Evolutionary conservation across 192 early-diverging fungal genomes (phyloP), one percentile per base, ranked within the genome.

Genomic region (Podila minutissima): DNA sequence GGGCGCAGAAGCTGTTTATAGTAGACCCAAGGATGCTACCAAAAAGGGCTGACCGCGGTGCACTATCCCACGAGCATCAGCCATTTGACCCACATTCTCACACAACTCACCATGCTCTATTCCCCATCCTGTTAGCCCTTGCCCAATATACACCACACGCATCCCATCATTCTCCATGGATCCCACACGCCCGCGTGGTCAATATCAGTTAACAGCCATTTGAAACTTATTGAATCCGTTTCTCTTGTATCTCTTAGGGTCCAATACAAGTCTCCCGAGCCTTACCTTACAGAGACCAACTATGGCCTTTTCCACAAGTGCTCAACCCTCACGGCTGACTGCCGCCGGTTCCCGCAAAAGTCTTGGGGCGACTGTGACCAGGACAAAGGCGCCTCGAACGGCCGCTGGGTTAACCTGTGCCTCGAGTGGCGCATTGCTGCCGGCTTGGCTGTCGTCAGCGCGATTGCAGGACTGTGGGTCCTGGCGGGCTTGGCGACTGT

Each of bases 331-430:
- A 73, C 77, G 5, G 77, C 63, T 59, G 77, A 81, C 32, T 81
- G 77, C 22, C 77, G 77, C 31, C 77, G 77, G 6, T 81, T 81
- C 67, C 77, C 77, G 9, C 71, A 69, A 69, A 81, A 69, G 17
- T 64, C 64, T 5, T 81, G 71, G 71, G 77, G 77, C 22, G 77
- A 81, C n/a, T 81, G 77, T 66, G 77, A 81, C 41, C 70, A 81
- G 11, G 77, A 81, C 48, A 69, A 72, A 37, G 66, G 57, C 7
- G 6, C 62, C 28, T 49, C 37, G 32, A 37, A 26, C 29, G 46
- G 22, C 8, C 69, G 69, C 26, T 72, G 69, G 75, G 77, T 81
- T n/a, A 73, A 73, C 62, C 33, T 81, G 29, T 81, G 77, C 26
- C 20, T 53, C 15, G 77, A 81, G 26, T 81, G 77, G 77, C 77